A percentile compares a stretch with the other conserved stretches of the same genome.
These are phyloP conservation scores for Saposhnikovia divaricata DNA, from an alignment of 129 eudicot species.

Conservation along the genomic window DNA sequence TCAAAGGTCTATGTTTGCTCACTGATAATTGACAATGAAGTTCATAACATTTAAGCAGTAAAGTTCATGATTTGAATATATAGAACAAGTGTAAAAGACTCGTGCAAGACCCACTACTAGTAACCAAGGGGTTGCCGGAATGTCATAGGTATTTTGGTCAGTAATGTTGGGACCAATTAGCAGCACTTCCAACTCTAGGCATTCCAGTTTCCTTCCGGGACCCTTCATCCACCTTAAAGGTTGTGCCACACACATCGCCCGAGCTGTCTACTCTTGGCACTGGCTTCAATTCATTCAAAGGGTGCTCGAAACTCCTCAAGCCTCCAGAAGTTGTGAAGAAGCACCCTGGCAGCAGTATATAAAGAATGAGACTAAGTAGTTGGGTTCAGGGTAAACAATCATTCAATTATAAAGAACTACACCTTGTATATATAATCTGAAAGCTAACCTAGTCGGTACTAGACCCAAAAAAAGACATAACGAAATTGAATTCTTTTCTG, in stretches of 20 bases:
- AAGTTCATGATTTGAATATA: neutral
- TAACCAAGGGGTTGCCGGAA: conserved; percentile 10
- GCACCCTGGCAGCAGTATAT: conserved; percentile 44
- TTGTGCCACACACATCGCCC: conserved; percentile 83
- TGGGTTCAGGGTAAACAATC: neutral
- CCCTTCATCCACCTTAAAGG: conserved; percentile 71
- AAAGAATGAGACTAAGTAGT: neutral
- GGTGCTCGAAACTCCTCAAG: conserved; percentile 90
- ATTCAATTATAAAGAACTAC: no score
- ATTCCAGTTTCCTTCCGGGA: conserved; percentile 59
- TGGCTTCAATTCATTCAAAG: conserved; percentile 73
- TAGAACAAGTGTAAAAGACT: neutral
- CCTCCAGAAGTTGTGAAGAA: conserved; percentile 93
- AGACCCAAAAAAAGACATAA: neutral
- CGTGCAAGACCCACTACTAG: conserved; percentile 12
- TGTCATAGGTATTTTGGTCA: conserved; percentile 9
- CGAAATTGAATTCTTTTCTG: neutral
- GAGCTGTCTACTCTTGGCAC: conserved; percentile 97
- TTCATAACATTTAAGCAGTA: neutral
- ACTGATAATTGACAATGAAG: neutral
- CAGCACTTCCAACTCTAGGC: conserved; percentile 96
- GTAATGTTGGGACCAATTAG: conserved; percentile 80
- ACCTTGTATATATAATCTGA: neutral
- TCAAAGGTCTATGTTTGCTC: conserved; percentile 4
- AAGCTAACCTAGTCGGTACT: neutral